Percentiles rank a stretch among this genome's conserved stretches.
These are phyloP conservation scores for Forsythia suspensa DNA, from an alignment of 257 asterid species.

Conservation along the genomic window DNA sequence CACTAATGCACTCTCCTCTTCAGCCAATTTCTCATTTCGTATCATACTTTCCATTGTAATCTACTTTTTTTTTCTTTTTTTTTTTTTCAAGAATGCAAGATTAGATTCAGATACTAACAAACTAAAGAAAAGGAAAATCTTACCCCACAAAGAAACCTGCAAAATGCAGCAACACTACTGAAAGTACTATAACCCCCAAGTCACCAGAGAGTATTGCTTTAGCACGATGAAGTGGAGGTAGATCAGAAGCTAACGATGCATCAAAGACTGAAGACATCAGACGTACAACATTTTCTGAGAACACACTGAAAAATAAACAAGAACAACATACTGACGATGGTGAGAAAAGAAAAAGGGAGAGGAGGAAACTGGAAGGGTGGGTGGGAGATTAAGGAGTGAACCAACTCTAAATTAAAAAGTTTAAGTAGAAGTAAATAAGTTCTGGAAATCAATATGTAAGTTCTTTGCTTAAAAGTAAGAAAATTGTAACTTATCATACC, in stretches of 20 bases:
- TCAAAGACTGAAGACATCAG: slow-evolving; percentile 59
- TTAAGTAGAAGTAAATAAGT: too few species aligned
- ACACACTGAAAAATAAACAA: slow-evolving; percentile 51
- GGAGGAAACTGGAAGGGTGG: not conserved
- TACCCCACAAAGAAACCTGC: slow-evolving; percentile 95
- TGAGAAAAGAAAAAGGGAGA: not conserved
- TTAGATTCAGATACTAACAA: not conserved
- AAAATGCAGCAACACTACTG: slow-evolving; percentile 72
- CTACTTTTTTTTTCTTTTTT: not conserved
- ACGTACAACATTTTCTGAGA: slow-evolving; percentile 72
- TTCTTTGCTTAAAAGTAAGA: not conserved
- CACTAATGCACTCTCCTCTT: not conserved
- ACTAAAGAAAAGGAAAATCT: slow-evolving; percentile 20
- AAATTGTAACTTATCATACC: not conserved
- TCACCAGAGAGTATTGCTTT: slow-evolving; percentile 59
- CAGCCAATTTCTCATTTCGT: not conserved
- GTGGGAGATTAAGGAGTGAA: not conserved
- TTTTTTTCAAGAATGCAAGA: not conserved
- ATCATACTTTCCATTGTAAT: not conserved
- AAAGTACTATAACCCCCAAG: slow-evolving; percentile 58
- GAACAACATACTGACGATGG: slow-evolving; percentile 7
- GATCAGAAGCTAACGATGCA: slow-evolving; percentile 50
- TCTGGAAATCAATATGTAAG: not conserved
- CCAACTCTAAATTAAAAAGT: not conserved
- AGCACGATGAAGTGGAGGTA: slow-evolving; percentile 40